Base-by-base conservation (phyloP, 2,329 filamentous ascomycete genomes). In the Paecilomyces fulvus region DNA sequence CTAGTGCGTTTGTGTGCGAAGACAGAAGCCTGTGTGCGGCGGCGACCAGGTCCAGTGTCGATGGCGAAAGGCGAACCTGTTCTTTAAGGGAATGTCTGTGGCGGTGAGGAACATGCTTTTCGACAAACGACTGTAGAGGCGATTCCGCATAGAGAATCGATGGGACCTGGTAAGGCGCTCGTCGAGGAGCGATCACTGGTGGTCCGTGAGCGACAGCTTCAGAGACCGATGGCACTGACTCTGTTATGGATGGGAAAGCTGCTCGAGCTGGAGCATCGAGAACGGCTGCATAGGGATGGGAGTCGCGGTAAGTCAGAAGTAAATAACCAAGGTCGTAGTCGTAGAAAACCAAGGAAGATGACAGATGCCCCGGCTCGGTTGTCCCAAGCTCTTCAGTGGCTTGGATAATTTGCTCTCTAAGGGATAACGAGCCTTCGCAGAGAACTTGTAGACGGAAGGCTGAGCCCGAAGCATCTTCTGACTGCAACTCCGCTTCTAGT, bases 301-400 rank as follows among this genome's bases (percentile, higher is more conserved):
- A 75, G 7, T 73, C 72, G 31, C 73, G 71, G 25, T 72, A 74
- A 23, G 79, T 82, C 37, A 83, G 71, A 49, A 86, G 66, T 28
- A 86, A 70, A 61, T 84, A 83, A 9, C 83, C 83, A 30, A 84
- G 65, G 57, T 82, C 80, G 10, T 77, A 77, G 59, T 84, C 80
- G 52, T 80, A 74, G 33, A 85, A 74, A 23, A 81, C 74, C n/a
- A 83, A 70, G 54, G 74, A 77, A 20, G 76, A 70, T 5, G 79
- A 77, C 25, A 77, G 61, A 72, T 75, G 68, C 60, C 73, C 57
- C 64, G 64, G 6, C 58, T 63, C 58, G 57, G 60, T 56, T 59
- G 60, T 55, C 6, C 56, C 54, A 31, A 56, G 58, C 21, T 64
- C 64, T 52, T 65, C 69, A 56, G 66, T 68, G 48, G 73, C 64